Percentiles rank a stretch among this genome's conserved stretches.
Conservation (phyloP, 176 grass and related monocot species). For the Zea luxurians region DNA sequence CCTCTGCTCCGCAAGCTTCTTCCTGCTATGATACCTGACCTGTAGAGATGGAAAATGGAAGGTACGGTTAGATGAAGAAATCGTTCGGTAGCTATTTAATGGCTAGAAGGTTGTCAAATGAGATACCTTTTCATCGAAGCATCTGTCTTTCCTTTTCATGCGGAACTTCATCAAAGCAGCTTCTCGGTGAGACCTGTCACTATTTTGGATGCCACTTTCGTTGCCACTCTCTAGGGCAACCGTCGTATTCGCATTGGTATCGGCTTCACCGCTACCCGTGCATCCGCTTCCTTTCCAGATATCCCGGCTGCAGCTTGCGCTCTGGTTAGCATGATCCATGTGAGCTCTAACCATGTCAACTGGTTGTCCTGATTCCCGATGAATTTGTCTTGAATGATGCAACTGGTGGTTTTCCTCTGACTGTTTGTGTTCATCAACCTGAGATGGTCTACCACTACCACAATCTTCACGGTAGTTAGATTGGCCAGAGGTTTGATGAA, state of each 20-base stretch:
- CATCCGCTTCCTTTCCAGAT: constrained; percentile 58
- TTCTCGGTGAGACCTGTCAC: constrained; percentile 53
- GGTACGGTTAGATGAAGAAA: not conserved
- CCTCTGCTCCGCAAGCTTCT: constrained; percentile 88
- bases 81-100: not conserved
- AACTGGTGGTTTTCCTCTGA: constrained; percentile 48
- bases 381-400: constrained; percentile 44
- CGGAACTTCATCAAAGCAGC: constrained; percentile 89
- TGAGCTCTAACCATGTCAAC: constrained; percentile 40
- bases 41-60: constrained; percentile 38
- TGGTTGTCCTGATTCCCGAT: constrained; percentile 38
- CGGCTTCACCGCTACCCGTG: constrained; percentile 62
- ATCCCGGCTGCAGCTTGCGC: constrained; percentile 57
- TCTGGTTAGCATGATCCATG: constrained; percentile 45
- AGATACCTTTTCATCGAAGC: constrained; percentile 94
- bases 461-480: constrained; percentile 52
- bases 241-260: constrained; percentile 39
- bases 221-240: constrained; percentile 65
- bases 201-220: constrained; percentile 66
- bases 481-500: constrained; percentile 48
- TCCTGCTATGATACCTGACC: constrained; percentile 95
- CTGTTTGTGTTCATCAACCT: constrained; percentile 37
- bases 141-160: constrained; percentile 97
- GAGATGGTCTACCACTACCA: constrained; percentile 23
- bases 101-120: not conserved